Base-by-base conservation (phyloP, 1,284 basidiomycete species). In the Apiotrichum gamsii region DNA sequence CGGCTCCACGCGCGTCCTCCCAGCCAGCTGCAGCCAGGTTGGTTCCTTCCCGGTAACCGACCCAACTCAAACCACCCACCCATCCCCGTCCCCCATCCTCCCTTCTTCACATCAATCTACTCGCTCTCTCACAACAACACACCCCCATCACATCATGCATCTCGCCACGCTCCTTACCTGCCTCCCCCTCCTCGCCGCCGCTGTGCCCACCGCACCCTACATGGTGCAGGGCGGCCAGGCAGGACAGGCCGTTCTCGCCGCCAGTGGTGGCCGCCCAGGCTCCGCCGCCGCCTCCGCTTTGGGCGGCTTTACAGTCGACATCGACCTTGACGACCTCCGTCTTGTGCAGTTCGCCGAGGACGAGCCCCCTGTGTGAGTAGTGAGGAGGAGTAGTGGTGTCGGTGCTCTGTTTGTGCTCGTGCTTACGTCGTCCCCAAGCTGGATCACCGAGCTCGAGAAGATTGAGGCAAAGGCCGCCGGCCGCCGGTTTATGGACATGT, bases 381-480 rank as follows among this genome's bases (percentile, higher is more conserved):
- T 11, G 11, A 28, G n/a, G n/a, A n/a, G n/a, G n/a, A n/a, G n/a
- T n/a, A n/a, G n/a, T n/a, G n/a, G n/a, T n/a, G n/a, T n/a, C n/a
- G n/a, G n/a, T n/a, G n/a, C n/a, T n/a, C n/a, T n/a, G n/a, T n/a
- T n/a, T n/a, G n/a, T n/a, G n/a, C n/a, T n/a, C n/a, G n/a, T n/a
- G n/a, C n/a, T n/a, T n/a, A n/a, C n/a, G n/a, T n/a, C n/a, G n/a
- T 33, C 25, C 18, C 11, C 75, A 8, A 77, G 82, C 28, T 84
- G 82, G 82, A 83, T 90, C 72, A 80, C 87, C 13, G 90, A 93
- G 70, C 74, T 84, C 28, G 82, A 90, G 59, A 93, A 90, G 87
- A 85, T 91, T 54, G 74, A 81, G 61, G 79, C 82, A 49, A 90
- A 86, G 72, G 82, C 82, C 34, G 77, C 60, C 16, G 74, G 73